Percentiles rank a stretch among this genome's conserved stretches.
These are phyloP conservation scores for Emergomyces pasteurianus DNA, from an alignment of 2,329 filamentous ascomycete species.

Conservation along the genomic window DNA sequence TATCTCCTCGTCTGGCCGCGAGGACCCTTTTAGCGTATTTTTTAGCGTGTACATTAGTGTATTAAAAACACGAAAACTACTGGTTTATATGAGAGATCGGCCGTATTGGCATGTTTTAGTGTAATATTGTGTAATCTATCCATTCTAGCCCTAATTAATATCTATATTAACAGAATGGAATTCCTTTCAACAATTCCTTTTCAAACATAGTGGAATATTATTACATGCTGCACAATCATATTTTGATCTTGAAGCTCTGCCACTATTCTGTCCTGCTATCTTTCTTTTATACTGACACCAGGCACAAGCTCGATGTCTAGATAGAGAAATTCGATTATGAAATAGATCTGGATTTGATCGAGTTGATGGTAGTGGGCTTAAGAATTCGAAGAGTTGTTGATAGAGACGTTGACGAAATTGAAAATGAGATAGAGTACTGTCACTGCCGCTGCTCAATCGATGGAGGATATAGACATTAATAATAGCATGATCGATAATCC, in stretches of 20 bases:
- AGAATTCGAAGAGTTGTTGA: neutral
- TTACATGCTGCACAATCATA: neutral
- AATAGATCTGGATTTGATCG: neutral
- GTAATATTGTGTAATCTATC: neutral
- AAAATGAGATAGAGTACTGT: no score
- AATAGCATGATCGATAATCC: no score
- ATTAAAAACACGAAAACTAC: no score
- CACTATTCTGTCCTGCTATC: neutral
- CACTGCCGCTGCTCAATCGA: no score
- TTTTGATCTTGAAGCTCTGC: neutral
- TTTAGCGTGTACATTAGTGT: no score
- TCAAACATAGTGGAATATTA: neutral
- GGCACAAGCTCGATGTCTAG: neutral
- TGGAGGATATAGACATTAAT: no score
- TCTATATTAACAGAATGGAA: neutral
- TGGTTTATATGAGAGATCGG: no score
- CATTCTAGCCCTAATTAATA: neutral
- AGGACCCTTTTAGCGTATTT: no score
- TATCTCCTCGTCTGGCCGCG: no score
- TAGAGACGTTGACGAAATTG: neutral
- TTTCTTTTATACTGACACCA: neutral
- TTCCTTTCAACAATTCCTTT: neutral
- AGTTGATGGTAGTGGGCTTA: neutral
- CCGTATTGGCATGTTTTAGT: no score
- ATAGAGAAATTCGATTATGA: neutral